Percentiles rank a stretch among this genome's conserved stretches.
These are phyloP conservation scores for Holtermanniella nyarrowii DNA, from an alignment of 768 basidiomycete genomes.

Conservation along the genomic window DNA sequence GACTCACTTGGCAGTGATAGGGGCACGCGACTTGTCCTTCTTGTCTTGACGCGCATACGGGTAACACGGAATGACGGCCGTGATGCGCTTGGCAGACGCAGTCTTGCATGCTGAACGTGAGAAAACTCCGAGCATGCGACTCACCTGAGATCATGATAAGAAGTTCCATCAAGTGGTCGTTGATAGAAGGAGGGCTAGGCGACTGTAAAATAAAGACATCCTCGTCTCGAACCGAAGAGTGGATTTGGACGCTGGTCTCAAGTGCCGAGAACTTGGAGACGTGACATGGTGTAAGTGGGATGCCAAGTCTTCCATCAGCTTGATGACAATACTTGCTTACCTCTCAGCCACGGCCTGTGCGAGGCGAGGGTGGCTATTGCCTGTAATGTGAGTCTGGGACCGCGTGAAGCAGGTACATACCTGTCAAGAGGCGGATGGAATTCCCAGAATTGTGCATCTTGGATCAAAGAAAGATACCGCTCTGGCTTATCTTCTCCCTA, in stretches of 20 bases:
- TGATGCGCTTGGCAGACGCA: conserved; percentile 95
- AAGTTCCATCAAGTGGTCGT: conserved; percentile 92
- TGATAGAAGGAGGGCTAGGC: conserved; percentile 47
- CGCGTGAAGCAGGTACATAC: not conserved
- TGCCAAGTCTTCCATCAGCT: conserved; percentile 57
- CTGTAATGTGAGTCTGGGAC: conserved; percentile 42
- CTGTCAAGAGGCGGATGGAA: conserved; percentile 40
- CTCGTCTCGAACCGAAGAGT: conserved; percentile 91
- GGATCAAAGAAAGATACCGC: no score
- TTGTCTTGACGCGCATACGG: conserved; percentile 98
- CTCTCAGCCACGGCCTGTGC: conserved; percentile 87
- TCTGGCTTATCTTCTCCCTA: no score
- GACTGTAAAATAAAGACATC: conserved; percentile 95
- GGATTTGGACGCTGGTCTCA: conserved; percentile 82
- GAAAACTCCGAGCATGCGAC: conserved; percentile 4
- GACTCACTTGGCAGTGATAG: conserved; percentile 77
- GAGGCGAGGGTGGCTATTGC: conserved; percentile 89
- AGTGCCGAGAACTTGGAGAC: conserved; percentile 81
- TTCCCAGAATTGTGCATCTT: conserved; percentile 41
- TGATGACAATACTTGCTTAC: conserved; percentile 45
- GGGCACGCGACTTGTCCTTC: conserved; percentile 96
- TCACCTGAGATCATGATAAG: conserved; percentile 92
- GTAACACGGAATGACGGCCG: conserved; percentile 94
- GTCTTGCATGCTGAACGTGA: conserved; percentile 72
- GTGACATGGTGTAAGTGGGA: conserved; percentile 76